phyloP scores from a whole-genome alignment of 768 basidiomycete species.

The Boletus tylopilopsis region DNA sequence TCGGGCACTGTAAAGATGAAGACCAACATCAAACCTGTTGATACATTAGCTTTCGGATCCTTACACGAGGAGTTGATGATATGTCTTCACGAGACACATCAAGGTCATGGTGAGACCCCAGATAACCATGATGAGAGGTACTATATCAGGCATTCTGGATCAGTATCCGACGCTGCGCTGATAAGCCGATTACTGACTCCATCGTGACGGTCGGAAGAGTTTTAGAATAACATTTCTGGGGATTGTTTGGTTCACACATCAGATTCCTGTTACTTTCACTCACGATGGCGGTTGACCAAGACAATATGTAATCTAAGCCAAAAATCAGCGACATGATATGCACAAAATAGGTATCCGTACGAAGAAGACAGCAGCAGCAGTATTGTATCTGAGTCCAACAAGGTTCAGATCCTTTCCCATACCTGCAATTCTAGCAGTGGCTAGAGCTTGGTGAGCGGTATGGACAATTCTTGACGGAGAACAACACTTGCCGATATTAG shows the following conservation, averaged over 20 bases:
- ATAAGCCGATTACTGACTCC: not conserved
- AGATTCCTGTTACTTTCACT: not conserved
- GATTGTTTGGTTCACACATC: not conserved
- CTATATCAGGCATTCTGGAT: not conserved
- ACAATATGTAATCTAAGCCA: not conserved
- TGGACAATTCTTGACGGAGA: not conserved
- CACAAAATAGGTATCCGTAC: not conserved
- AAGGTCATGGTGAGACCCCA: not conserved
- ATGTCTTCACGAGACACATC: not conserved
- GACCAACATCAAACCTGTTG: not conserved
- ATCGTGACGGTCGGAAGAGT: not conserved
- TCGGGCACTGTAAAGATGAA: not conserved
- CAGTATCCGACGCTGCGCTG: not conserved
- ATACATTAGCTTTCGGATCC: not conserved
- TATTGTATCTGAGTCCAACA: slow-evolving; percentile 1
- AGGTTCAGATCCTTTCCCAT: not conserved
- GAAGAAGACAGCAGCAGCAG: not conserved
- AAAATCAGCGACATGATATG: not conserved
- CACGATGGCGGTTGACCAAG: not conserved
- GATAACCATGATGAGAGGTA: not conserved
- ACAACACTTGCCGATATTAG: not conserved
- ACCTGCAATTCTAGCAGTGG: not conserved
- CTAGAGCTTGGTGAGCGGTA: not conserved
- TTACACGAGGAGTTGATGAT: not conserved
- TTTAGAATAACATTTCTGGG: not conserved